A percentile compares a stretch with the other conserved stretches of the same genome.
These are phyloP conservation scores for Dioszegia crocea DNA, from an alignment of 768 basidiomycete genomes.

Conservation along the genomic window DNA sequence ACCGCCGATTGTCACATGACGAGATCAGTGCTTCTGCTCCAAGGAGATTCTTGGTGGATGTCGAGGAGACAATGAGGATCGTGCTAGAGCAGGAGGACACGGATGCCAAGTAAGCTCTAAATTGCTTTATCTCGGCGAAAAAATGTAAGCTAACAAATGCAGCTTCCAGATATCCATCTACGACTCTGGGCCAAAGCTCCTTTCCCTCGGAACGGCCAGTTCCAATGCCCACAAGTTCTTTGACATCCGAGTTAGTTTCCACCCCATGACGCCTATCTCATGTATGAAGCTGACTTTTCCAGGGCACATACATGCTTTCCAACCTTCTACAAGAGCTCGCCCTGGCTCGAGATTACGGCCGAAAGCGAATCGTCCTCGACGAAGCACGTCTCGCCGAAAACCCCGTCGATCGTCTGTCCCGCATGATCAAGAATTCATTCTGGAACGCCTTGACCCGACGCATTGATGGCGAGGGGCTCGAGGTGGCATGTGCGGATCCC, in stretches of 20 bases:
- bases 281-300: constrained; percentile 23
- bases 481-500: constrained; percentile 95
- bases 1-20: constrained; percentile 81
- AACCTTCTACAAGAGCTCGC: constrained; percentile 98
- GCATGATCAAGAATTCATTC: constrained; percentile 97
- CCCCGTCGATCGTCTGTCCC: constrained; percentile 89
- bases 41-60: constrained; percentile 89
- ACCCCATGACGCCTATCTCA: neutral
- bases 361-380: constrained; percentile 96
- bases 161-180: constrained; percentile 71
- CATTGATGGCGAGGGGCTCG: constrained; percentile 94
- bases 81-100: constrained; percentile 98
- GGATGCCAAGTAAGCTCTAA: constrained; percentile 63
- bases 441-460: constrained; percentile 96
- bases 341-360: constrained; percentile 86
- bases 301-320: constrained; percentile 99
- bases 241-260: constrained; percentile 71
- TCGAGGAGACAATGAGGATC: constrained; percentile 94
- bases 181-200: constrained; percentile 93
- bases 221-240: constrained; percentile 98
- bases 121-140: neutral
- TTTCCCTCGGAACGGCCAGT: constrained; percentile 91
- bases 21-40: constrained; percentile 75
- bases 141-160: constrained; percentile 7
- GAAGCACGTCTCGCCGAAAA: constrained; percentile 97